A percentile compares a stretch with the other conserved stretches of the same genome.
Evolutionary conservation across 768 basidiomycete species (phyloP).

Genomic region (Lactifluus echinatus): DNA sequence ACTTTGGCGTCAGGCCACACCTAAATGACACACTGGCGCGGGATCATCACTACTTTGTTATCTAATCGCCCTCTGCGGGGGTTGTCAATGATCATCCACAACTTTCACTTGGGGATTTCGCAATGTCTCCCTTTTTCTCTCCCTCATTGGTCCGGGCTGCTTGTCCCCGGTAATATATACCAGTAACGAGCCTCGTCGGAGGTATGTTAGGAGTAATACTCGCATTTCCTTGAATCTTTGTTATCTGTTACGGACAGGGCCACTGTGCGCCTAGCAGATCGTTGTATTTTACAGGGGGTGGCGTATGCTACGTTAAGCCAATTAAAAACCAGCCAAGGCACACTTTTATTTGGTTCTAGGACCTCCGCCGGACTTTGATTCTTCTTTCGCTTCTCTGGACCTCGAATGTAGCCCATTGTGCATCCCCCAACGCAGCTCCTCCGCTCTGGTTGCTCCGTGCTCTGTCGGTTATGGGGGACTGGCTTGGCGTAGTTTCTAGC

Average conservation of each 20-base stretch:
- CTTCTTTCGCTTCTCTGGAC: slow-evolving; percentile 34
- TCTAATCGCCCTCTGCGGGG: neutral
- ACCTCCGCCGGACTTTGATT: slow-evolving; percentile 34
- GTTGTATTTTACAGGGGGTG: neutral
- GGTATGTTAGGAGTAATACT: neutral
- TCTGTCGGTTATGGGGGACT: neutral
- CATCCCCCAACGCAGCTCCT: neutral
- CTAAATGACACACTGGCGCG: slow-evolving; percentile 1
- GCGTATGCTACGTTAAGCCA: neutral
- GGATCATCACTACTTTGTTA: neutral
- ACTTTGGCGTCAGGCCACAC: slow-evolving; percentile 1
- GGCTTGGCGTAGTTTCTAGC: slow-evolving; percentile 3
- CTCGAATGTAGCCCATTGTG: slow-evolving; percentile 33
- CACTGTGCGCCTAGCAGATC: neutral
- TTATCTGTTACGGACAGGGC: neutral
- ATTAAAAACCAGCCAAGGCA: neutral
- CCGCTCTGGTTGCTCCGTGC: neutral
- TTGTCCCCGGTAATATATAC: neutral
- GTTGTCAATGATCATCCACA: neutral
- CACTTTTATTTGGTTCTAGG: slow-evolving; percentile 28
- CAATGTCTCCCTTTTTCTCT: neutral
- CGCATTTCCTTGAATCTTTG: neutral
- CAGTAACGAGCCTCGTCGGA: neutral
- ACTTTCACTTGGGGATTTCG: neutral
- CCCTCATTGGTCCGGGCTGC: neutral